Base-by-base conservation (phyloP, 805 yeast genomes). In the Metschnikowia kofuensis region DNA sequence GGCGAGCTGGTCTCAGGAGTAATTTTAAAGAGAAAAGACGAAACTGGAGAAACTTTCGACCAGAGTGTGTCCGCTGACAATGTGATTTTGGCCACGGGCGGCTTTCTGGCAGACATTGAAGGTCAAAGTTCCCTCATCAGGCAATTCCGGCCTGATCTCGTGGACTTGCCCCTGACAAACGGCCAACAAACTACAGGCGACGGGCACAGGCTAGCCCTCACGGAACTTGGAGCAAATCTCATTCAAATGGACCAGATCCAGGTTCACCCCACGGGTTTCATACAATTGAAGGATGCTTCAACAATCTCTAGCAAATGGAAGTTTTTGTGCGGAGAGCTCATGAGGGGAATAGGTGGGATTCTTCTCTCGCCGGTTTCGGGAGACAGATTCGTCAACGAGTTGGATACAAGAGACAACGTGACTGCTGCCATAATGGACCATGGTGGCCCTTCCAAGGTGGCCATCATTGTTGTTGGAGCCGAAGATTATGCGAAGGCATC, bases 221-320 rank as follows among this genome's bases (percentile, higher is more conserved):
- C 64, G 16, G 71, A 66, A 15, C 57, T 75, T 36, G 77, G 77
- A 36, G 85, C 80, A 7, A 66, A 72, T 8, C 63, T 80, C 51
- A 70, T 79, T 13, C 80, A 80, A 56, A 80, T 81, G 84, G 78
- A 78, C 41, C 76, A 80, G 55, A 65, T 82, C 16, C 87, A 82
- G 62, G 72, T 82, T 10, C 85, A 82, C 58, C 86, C 86, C 38
- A 82, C 85, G 2, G 85, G 85, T 2, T 80, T 80, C 60, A 66
- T 81, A 34, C 77, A 61, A 42, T 32, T 54, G 32, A 45, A 42
- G 27, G 56, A 77, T 44, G 70, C 71, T 11, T 62, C 61, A 15
- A 70, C 76, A 35, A 68, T 67, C 26, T 56, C 58, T 6, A 69
- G 63, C 44, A 70, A 68, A 46, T 75, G 77, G 77, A 80, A 80